phyloP scores from a whole-genome alignment of 129 eudicot species.

The Centella asiatica region DNA sequence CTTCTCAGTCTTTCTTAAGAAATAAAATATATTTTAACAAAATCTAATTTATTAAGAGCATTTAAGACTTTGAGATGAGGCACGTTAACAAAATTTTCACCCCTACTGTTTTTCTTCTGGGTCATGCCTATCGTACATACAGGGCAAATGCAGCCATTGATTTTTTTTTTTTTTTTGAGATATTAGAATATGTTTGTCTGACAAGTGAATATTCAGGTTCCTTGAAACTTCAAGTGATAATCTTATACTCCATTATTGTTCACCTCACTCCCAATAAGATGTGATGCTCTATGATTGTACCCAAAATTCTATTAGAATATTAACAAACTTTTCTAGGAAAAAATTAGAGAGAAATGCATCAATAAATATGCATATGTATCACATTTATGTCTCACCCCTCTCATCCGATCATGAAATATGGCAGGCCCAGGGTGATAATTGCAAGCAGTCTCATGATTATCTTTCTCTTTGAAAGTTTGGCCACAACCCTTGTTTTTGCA shows the following conservation, averaged over 20 bases:
- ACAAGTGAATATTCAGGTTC: not conserved
- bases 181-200: not conserved
- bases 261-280: not conserved
- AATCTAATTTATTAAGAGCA: no score
- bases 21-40: no score
- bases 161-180: no score
- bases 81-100: no score
- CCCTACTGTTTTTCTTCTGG: no score
- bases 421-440: constrained; percentile 96
- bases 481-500: constrained; percentile 98
- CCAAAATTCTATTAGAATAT: not conserved
- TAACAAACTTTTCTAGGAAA: not conserved
- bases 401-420: constrained; percentile 80
- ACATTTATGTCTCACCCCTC: constrained; percentile 64
- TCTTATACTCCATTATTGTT: no score
- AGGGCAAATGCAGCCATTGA: no score
- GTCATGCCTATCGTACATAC: no score
- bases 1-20: no score
- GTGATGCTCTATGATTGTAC: not conserved
- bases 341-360: no score
- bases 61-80: no score
- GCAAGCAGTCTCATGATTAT: constrained; percentile 87
- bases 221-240: not conserved
- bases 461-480: constrained; percentile 73
- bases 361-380: not conserved